Evolutionary conservation across 1,284 basidiomycete genomes (phyloP).

Genomic region (Mycena citricolor): DNA sequence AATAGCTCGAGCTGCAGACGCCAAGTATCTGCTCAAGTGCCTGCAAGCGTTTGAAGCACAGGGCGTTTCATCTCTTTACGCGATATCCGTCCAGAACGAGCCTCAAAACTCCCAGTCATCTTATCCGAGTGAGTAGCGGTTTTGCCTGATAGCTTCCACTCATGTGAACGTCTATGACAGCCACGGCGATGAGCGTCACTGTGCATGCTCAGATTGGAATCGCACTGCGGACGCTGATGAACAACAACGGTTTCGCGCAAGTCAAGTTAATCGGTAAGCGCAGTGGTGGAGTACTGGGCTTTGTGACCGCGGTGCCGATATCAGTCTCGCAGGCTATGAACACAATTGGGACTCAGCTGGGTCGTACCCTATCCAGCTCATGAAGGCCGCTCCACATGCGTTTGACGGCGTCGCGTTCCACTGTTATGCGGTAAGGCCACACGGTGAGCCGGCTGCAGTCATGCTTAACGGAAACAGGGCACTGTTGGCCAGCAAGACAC

Average conservation of each 20-base stretch:
- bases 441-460: not conserved
- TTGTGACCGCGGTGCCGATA: slow-evolving; percentile 1
- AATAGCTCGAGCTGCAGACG: slow-evolving; percentile 35
- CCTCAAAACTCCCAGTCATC: slow-evolving; percentile 53
- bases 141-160: not conserved
- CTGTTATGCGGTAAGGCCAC: slow-evolving; percentile 41
- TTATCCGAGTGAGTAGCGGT: slow-evolving; percentile 38
- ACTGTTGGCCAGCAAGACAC: slow-evolving; percentile 40
- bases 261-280: slow-evolving; percentile 49
- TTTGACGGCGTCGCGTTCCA: slow-evolving; percentile 55
- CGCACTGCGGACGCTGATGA: slow-evolving; percentile 44
- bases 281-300: slow-evolving; percentile 22
- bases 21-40: slow-evolving; percentile 52
- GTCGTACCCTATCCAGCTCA: slow-evolving; percentile 47
- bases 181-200: slow-evolving; percentile 36
- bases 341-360: slow-evolving; percentile 56
- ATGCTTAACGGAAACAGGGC: slow-evolving; percentile 28
- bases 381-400: slow-evolving; percentile 42
- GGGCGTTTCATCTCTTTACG: slow-evolving; percentile 46
- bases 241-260: slow-evolving; percentile 46
- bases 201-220: slow-evolving; percentile 47
- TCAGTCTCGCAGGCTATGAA: slow-evolving; percentile 28
- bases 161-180: slow-evolving; percentile 7
- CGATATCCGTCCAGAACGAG: slow-evolving; percentile 56
- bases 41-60: slow-evolving; percentile 51